Evolutionary conservation across 148 eudicot species (phyloP), one percentile per base, ranked within the genome.

Genomic region (Chenopodium berlandieri): DNA sequence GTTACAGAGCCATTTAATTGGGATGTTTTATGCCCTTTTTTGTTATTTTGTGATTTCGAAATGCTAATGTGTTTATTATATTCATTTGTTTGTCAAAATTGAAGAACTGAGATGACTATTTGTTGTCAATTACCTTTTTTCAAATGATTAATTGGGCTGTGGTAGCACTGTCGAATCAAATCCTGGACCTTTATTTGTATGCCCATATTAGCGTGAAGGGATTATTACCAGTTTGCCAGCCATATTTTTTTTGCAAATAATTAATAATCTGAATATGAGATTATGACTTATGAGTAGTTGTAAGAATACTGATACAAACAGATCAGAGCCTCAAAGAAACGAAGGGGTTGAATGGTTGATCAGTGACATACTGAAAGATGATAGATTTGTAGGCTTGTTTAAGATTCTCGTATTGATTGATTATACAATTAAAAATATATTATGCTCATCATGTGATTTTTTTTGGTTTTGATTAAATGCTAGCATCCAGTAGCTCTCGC

Each of bases 291-390:
- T 27, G 27, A 27, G 27, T 27, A 46, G 48, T 71, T 81, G 70
- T 78, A 93, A 85, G 80, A 85, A 30, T 78, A 86, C 66, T 83
- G 92, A 76, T 75, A 71, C 80, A 56, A 91, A 94, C 27, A 27
- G 27, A 27, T 27, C 86, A 96, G 88, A 82, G 31, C 67, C 50
- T 83, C 88, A 44, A 94, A 91, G 97, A 89, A 86, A 85, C 27
- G 27, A 27, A 27, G 27, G 27, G 27, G 27, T 27, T 27, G 27
- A 27, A 27, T 88, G 88, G 76, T 65, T 85, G 81, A 78, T 82
- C 75, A 82, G 79, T 81, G 97, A 94, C 67, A 78, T 92, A 74
- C 31, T 94, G 71, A 83, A 90, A 70, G 99, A 96, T 86, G 90
- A 86, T 5, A 91, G 98, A 82, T 94, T 96, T 83, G 76, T 75